These are phyloP conservation scores for Colletotrichum lupini DNA, from an alignment of 2,329 filamentous ascomycete species.

Conservation along the genomic window DNA sequence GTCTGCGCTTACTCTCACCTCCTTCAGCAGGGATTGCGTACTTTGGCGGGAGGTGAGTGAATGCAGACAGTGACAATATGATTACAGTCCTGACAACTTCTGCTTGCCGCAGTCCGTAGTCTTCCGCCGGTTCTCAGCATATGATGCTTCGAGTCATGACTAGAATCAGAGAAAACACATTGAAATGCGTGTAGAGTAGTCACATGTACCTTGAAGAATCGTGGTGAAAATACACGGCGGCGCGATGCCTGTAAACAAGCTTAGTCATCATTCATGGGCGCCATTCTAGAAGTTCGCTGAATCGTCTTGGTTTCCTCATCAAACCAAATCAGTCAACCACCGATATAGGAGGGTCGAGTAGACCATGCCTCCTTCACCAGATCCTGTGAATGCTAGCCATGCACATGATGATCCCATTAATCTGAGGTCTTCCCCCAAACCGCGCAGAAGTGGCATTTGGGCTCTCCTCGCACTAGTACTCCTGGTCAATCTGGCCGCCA, in stretches of 20 bases:
- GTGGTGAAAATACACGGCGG: no score
- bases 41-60: not conserved
- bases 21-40: not conserved
- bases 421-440: not conserved
- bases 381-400: not conserved
- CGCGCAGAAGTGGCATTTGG: slow-evolving; percentile 31
- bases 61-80: no score
- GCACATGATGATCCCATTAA: not conserved
- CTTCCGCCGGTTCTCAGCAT: no score
- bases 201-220: no score
- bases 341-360: no score
- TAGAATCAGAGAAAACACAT: no score
- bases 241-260: not conserved
- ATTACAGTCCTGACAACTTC: no score
- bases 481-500: slow-evolving; percentile 58
- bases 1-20: not conserved
- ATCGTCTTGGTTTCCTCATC: not conserved
- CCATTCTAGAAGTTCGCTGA: not conserved
- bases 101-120: no score
- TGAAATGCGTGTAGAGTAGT: no score
- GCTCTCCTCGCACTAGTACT: slow-evolving; percentile 54
- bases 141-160: no score
- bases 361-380: not conserved
- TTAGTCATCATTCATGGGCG: not conserved
- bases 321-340: not conserved